phyloP scores from a whole-genome alignment of 345 rosid species.

The rapeseed (Brassica napus) region Da-Ae NC_063446.1:5175001-5175500 shows the following conservation, averaged over 20 bases:
- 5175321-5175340: neutral
- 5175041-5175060: neutral
- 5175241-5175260: slow-evolving; percentile 5
- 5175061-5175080: slow-evolving; percentile 1
- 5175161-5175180: neutral
- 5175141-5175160: neutral
- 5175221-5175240: slow-evolving; percentile 8
- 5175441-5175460: slow-evolving; percentile 34
- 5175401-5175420: neutral
- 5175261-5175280: neutral
- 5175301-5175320: slow-evolving; percentile 9
- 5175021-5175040: neutral
- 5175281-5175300: neutral
- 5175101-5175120: slow-evolving; percentile 1
- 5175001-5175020: neutral
- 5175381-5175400: too few relatives aligned
- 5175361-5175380: neutral
- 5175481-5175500: slow-evolving; percentile 39
- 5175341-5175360: neutral
- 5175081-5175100: neutral
- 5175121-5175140: slow-evolving; percentile 7
- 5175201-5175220: neutral
- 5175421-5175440: slow-evolving; percentile 26
- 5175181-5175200: neutral
- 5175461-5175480: slow-evolving; percentile 23